These are phyloP conservation scores for Lobosporangium transversale DNA, from an alignment of 192 early-diverging fungal genomes.

Conservation along the genomic window DNA sequence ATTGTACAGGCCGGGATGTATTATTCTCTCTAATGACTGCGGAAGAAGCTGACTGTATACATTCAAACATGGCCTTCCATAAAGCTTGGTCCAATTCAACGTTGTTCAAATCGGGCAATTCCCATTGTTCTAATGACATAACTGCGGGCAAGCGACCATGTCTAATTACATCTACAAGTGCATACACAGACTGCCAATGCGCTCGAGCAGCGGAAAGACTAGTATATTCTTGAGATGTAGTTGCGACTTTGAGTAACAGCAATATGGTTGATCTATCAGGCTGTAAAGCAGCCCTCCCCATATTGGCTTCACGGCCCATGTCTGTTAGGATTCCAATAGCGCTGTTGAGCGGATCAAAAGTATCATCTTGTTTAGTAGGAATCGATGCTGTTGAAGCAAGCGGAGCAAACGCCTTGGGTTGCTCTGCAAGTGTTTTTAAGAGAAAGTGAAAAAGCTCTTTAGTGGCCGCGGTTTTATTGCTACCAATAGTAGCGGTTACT, in stretches of 20 bases:
- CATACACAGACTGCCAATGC: conserved; percentile 17
- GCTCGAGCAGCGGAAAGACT: not conserved
- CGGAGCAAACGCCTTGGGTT: conserved; percentile 25
- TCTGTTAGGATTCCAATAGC: conserved; percentile 43
- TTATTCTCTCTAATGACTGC: not conserved
- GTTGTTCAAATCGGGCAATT: conserved; percentile 35
- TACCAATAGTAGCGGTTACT: not conserved
- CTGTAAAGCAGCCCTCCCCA: conserved; percentile 23
- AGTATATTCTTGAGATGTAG: not conserved
- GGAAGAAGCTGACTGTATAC: conserved; percentile 10
- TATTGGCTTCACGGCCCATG: conserved; percentile 48
- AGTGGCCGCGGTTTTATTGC: not conserved
- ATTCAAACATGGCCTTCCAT: conserved; percentile 47
- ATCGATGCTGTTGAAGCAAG: not conserved
- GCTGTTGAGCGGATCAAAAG: conserved; percentile 20
- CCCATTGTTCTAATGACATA: conserved; percentile 46
- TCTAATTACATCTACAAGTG: conserved; percentile 41
- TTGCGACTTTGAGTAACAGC: conserved; percentile 30
- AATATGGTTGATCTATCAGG: conserved; percentile 34
- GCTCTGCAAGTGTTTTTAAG: conserved; percentile 23
- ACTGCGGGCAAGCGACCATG: conserved; percentile 45
- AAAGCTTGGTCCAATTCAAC: conserved; percentile 17
- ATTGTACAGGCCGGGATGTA: no score
- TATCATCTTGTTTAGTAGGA: not conserved
- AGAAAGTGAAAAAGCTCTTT: conserved; percentile 36